A percentile compares a stretch with the other conserved stretches of the same genome.
phyloP scores from a whole-genome alignment of 805 yeast genomes.

The Saccharomycopsis synnaedendra region DNA sequence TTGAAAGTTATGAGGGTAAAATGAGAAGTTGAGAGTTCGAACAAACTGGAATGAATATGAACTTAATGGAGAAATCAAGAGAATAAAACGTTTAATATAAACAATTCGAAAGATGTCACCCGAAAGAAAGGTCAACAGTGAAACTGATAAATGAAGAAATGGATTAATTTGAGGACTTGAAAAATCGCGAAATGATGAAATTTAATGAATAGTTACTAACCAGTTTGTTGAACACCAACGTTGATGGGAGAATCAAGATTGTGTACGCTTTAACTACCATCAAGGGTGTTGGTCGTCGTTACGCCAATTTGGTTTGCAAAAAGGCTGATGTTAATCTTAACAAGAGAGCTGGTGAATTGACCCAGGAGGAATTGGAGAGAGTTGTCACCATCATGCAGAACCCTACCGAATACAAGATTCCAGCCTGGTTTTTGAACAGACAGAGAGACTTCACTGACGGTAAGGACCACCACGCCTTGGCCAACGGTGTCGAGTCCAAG shows the following conservation, averaged over 20 bases:
- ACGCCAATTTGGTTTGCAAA: constrained; percentile 99
- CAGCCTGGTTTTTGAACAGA: constrained; percentile 99
- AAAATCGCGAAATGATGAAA: too few species aligned
- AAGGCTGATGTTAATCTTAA: constrained; percentile 98
- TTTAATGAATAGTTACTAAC: constrained; percentile 2
- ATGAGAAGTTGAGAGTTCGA: too few species aligned
- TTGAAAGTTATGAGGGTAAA: not conserved
- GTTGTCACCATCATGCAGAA: constrained; percentile 99
- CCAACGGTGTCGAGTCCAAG: constrained; percentile 98
- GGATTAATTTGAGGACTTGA: too few species aligned
- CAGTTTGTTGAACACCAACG: constrained; percentile 99
- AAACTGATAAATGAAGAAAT: too few species aligned
- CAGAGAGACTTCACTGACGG: constrained; percentile 98
- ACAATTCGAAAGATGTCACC: too few species aligned
- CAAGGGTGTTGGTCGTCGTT: constrained; percentile 99
- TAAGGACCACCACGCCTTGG: constrained; percentile 97
- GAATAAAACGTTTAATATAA: too few species aligned
- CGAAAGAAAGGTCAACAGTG: too few species aligned
- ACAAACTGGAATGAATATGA: too few species aligned
- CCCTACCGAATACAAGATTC: constrained; percentile 99
- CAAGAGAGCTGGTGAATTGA: constrained; percentile 99
- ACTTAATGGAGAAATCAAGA: too few species aligned
- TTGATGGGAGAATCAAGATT: constrained; percentile 99
- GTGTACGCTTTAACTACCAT: constrained; percentile 99
- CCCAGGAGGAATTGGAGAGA: constrained; percentile 99